Percentiles rank a stretch among this genome's conserved stretches.
phyloP scores from a whole-genome alignment of 2,329 filamentous ascomycete genomes.

The Elsinoe batatas region DNA sequence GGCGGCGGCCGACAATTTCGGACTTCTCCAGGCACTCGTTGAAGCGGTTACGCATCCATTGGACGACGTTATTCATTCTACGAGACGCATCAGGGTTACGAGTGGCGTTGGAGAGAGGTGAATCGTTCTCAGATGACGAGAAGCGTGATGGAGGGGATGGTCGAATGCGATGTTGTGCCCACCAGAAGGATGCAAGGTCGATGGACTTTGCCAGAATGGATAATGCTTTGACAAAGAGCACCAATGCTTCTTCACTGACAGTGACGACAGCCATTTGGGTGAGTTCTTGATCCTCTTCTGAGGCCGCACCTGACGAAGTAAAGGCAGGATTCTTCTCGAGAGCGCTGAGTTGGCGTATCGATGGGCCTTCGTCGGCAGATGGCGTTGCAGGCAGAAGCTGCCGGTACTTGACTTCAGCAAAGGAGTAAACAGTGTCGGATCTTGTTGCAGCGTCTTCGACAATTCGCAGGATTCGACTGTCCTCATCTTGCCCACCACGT shows the following conservation, averaged over 20 bases:
- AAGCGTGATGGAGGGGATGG: slow-evolving; percentile 20
- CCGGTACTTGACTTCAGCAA: slow-evolving; percentile 97
- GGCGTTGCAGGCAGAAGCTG: slow-evolving; percentile 86
- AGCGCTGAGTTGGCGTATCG: slow-evolving; percentile 45
- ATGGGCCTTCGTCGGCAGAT: slow-evolving; percentile 61
- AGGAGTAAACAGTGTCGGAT: slow-evolving; percentile 93
- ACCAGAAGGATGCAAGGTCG: slow-evolving; percentile 90
- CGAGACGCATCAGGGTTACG: slow-evolving; percentile 36
- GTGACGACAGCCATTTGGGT: slow-evolving; percentile 78
- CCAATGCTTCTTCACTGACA: slow-evolving; percentile 86
- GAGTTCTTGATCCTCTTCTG: slow-evolving; percentile 63
- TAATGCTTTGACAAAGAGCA: slow-evolving; percentile 91
- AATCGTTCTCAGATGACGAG: slow-evolving; percentile 14
- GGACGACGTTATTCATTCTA: slow-evolving; percentile 84
- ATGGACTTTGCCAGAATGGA: slow-evolving; percentile 86
- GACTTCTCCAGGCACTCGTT: slow-evolving; percentile 97
- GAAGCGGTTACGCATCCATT: slow-evolving; percentile 89
- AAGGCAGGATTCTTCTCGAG: slow-evolving; percentile 38
- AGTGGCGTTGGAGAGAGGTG: slow-evolving; percentile 16
- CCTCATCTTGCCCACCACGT: slow-evolving; percentile 58
- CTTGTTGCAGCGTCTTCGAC: slow-evolving; percentile 89
- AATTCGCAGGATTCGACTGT: slow-evolving; percentile 63
- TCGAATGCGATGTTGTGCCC: slow-evolving; percentile 34
- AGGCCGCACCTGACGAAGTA: slow-evolving; percentile 35
- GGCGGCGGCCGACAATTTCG: slow-evolving; percentile 79